Conservation (phyloP, 202 grass and related monocot species). For the Zoysia matrella region DNA sequence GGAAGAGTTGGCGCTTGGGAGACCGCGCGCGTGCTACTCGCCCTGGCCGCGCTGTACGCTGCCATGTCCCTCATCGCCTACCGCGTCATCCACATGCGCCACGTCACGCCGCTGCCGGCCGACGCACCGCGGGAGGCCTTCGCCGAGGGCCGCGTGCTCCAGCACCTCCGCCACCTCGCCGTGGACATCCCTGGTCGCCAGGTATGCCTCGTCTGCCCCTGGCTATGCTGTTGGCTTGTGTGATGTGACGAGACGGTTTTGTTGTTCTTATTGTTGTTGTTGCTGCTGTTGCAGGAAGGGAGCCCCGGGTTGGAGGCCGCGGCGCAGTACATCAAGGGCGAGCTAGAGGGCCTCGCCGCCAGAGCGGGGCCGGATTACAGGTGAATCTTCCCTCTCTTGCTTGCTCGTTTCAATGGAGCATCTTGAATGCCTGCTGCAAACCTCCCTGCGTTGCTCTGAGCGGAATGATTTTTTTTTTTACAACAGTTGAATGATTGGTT, state of each 20-base stretch:
- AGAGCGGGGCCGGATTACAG: constrained; percentile 69
- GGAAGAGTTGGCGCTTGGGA: not conserved
- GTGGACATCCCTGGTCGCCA: constrained; percentile 81
- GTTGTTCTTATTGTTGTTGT: not conserved
- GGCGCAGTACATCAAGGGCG: constrained; percentile 79
- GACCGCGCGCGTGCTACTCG: constrained; percentile 65
- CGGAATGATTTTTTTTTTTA: not conserved
- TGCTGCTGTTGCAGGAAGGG: constrained; percentile 66
- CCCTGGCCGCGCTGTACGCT: constrained; percentile 65
- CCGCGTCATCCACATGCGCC: constrained; percentile 81
- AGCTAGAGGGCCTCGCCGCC: constrained; percentile 68
- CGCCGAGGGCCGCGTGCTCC: constrained; percentile 82
- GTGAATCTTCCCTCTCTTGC: constrained; percentile 42
- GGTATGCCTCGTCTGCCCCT: constrained; percentile 34
- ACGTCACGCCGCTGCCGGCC: constrained; percentile 67
- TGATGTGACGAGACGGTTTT: not conserved
- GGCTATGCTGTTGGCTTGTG: not conserved
- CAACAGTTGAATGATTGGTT: not conserved
- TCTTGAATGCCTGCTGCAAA: constrained; percentile 10
- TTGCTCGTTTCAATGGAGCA: not conserved
- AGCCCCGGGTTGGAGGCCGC: constrained; percentile 79
- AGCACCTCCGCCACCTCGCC: constrained; percentile 73
- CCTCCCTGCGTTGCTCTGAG: not conserved
- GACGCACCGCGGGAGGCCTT: constrained; percentile 62
- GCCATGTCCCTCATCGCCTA: constrained; percentile 64